Conservation (phyloP, 441 rosid species). For the Arabidopsis hybrid region DNA sequence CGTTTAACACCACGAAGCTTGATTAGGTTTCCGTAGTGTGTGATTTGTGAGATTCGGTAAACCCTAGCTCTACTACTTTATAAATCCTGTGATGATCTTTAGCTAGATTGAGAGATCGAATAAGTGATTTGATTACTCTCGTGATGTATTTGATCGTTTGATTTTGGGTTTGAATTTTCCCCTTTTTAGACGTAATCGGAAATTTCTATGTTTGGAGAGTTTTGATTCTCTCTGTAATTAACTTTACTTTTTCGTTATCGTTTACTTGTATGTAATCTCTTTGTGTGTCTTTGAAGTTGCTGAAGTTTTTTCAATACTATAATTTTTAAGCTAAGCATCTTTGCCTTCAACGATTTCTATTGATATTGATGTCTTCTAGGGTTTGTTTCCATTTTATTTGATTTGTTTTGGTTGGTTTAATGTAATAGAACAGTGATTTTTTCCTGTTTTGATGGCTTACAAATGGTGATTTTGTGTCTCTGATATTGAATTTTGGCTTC, state of each 20-base stretch:
- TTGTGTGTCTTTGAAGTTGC: slow-evolving; percentile 29
- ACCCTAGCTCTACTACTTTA: slow-evolving; percentile 31
- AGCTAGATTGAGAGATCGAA: slow-evolving; percentile 32
- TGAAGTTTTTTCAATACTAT: slow-evolving; percentile 7
- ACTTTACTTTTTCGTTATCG: slow-evolving; percentile 35
- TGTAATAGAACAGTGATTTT: slow-evolving; percentile 22
- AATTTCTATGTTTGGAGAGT: slow-evolving; percentile 20
- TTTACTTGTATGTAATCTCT: slow-evolving; percentile 28
- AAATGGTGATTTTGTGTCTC: slow-evolving; percentile 18
- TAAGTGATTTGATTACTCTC: slow-evolving; percentile 28
- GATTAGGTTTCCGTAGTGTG: not conserved
- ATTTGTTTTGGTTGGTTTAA: not conserved
- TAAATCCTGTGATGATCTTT: slow-evolving; percentile 12
- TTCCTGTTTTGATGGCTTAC: slow-evolving; percentile 14
- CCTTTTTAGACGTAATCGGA: slow-evolving; percentile 21
- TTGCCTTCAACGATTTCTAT: too few relatives aligned
- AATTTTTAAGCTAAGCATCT: slow-evolving; percentile 31
- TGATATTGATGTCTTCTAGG: too few relatives aligned
- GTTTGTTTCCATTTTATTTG: slow-evolving; percentile 18
- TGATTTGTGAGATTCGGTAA: slow-evolving; percentile 28
- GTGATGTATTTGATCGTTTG: not conserved
- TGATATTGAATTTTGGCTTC: slow-evolving; percentile 16
- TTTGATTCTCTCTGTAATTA: slow-evolving; percentile 25
- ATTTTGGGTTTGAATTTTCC: not conserved
- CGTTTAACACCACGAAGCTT: slow-evolving; percentile 21